Evolutionary conservation across 2,329 filamentous ascomycete genomes (phyloP), one percentile per base, ranked within the genome.

Genomic region (Botryotinia calthae): DNA sequence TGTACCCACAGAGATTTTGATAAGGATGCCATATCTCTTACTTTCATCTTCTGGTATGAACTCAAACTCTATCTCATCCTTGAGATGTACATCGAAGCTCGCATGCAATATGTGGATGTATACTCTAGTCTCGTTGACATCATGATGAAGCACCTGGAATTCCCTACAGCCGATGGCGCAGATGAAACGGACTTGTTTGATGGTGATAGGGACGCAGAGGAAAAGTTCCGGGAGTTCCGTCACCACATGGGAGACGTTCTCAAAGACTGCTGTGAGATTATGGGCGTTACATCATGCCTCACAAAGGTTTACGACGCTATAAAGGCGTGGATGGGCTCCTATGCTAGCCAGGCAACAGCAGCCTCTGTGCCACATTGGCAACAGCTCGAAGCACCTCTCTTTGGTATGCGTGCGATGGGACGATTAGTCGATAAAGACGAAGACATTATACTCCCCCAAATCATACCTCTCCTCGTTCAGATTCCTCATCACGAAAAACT

Each of bases 31-130:
- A 94, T 99, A 75, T 93, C 94, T 71, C 90, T 96, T 79, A 99
- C 97, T 0, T 99, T 99, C 83, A 90, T 90, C 77, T 98, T 99
- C 84, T 99, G 96, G 96, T 98, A 97, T 81, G 96, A 99, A 81
- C 87, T 99, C 64, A 99, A 99, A 85, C 94, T 98, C 81, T 98
- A 97, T 81, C 86, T 99, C 65, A 94, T 95, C 2, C 83, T 99
- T 70, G 95, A 98, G 51, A 91, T 91, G 77, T 99, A 98, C 81
- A 92, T 93, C 69, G 88, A 94, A 78, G 92, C 95, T 58, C 90
- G 95, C 69, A 82, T 94, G 75, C 87, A 92, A 78, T 88, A 94
- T 72, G 86, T 93, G 51, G 93, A 97, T 76, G 85, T 98, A 64
- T 99, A 94, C 82, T 93, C 94, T 2, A 92, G 92, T 80, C 86